Evolutionary conservation across 768 basidiomycete genomes (phyloP).

Genomic region (Boletus patriciae): DNA sequence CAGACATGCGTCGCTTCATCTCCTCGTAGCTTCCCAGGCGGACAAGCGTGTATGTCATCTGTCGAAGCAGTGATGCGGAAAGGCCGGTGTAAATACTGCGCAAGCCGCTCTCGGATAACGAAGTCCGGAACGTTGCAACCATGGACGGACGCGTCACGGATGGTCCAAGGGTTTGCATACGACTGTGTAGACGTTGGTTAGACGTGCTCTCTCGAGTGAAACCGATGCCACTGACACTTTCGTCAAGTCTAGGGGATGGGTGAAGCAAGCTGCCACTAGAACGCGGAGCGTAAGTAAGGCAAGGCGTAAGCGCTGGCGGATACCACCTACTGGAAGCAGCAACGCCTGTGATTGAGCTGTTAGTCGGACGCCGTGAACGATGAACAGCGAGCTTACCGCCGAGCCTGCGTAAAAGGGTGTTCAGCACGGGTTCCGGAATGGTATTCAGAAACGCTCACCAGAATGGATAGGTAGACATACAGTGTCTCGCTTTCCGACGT

Average conservation of each 20-base stretch:
- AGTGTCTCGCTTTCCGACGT: conserved; percentile 10
- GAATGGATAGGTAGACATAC: conserved; percentile 33
- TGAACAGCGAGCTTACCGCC: conserved; percentile 47
- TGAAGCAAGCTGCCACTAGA: conserved; percentile 76
- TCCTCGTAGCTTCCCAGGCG: conserved; percentile 82
- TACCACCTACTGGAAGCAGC: conserved; percentile 58
- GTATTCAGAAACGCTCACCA: conserved; percentile 25
- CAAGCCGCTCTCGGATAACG: conserved; percentile 66
- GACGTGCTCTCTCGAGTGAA: background rate
- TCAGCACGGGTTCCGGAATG: background rate
- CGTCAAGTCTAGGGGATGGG: conserved; percentile 81
- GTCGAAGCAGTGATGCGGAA: conserved; percentile 78
- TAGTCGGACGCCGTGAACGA: background rate
- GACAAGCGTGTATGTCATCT: conserved; percentile 90
- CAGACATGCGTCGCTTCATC: conserved; percentile 58
- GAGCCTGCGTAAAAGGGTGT: conserved; percentile 43
- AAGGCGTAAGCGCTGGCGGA: background rate
- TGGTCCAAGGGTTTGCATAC: conserved; percentile 72
- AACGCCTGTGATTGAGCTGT: conserved; percentile 43
- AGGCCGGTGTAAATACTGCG: conserved; percentile 79
- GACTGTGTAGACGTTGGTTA: conserved; percentile 40
- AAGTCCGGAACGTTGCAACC: conserved; percentile 59
- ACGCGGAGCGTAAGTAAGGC: conserved; percentile 11
- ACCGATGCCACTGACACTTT: conserved; percentile 62
- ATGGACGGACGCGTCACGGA: conserved; percentile 62